These are phyloP conservation scores for Lablab purpureus DNA, from an alignment of 306 rosid species.

Conservation along the genomic window DNA sequence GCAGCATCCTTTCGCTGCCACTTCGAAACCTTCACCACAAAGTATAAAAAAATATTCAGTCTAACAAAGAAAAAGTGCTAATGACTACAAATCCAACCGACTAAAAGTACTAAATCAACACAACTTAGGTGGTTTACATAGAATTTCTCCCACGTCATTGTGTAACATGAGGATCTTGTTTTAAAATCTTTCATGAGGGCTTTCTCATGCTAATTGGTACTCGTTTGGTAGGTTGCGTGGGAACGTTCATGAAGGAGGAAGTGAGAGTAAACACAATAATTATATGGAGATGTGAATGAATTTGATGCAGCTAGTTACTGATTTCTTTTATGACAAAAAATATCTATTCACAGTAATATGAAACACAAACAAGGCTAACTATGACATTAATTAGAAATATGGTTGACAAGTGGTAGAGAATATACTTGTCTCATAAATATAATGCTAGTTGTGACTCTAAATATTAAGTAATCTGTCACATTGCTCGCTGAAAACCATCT, in stretches of 20 bases:
- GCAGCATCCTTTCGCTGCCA: conserved; percentile 71
- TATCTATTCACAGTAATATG: too few species aligned
- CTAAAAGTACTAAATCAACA: too few species aligned
- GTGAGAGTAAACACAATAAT: neutral
- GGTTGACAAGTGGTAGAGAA: too few species aligned
- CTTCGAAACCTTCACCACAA: conserved; percentile 64
- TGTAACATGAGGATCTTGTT: neutral
- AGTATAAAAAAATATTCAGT: neutral
- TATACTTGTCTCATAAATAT: neutral
- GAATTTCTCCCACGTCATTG: neutral
- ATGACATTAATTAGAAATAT: too few species aligned
- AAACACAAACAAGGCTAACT: too few species aligned
- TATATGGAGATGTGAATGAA: conserved; percentile 24
- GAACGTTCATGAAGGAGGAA: conserved; percentile 26
- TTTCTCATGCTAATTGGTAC: conserved; percentile 25
- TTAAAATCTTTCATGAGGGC: too few species aligned
- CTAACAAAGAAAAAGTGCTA: too few species aligned
- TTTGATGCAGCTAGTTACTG: neutral
- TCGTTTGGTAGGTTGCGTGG: conserved; percentile 11
- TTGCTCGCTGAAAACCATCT: too few species aligned
- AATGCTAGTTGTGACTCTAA: too few species aligned
- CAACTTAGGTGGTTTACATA: too few species aligned
- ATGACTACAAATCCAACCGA: neutral
- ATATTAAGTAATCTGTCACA: too few species aligned
- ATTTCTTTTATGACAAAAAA: neutral